Evolutionary conservation across 345 rosid genomes (phyloP).

Genomic region (Euphorbia pulcherrima): DNA sequence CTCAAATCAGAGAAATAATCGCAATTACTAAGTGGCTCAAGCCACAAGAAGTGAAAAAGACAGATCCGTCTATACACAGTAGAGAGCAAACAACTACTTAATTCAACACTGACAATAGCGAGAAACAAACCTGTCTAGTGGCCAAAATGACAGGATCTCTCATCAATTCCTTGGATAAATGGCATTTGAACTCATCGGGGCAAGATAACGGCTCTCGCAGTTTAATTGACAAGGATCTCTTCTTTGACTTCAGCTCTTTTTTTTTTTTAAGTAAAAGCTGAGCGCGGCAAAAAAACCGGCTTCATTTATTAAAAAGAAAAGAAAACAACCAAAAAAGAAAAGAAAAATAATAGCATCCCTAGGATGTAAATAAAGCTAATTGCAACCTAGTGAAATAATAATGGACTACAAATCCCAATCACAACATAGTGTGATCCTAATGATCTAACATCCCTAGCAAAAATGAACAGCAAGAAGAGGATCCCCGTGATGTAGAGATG

Average conservation of each 20-base stretch:
- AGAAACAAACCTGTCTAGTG: conserved; percentile 69
- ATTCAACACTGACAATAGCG: background rate
- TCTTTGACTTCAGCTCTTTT: conserved; percentile 47
- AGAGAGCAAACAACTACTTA: conserved; percentile 1
- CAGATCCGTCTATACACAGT: background rate
- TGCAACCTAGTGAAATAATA: no score
- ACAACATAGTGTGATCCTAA: no score
- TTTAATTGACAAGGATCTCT: conserved; percentile 50
- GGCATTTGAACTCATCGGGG: conserved; percentile 83
- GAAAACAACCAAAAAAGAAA: no score
- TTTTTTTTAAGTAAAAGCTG: no score
- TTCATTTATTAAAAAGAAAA: no score
- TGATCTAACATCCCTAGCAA: no score
- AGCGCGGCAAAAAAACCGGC: no score
- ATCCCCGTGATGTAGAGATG: no score
- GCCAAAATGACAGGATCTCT: conserved; percentile 87
- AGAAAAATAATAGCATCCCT: no score
- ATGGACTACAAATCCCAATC: no score
- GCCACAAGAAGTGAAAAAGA: background rate
- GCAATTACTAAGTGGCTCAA: background rate
- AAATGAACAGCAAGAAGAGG: no score
- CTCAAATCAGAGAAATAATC: background rate
- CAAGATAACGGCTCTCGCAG: conserved; percentile 44
- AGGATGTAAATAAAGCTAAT: no score
- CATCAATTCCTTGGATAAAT: conserved; percentile 83